A percentile compares a stretch with the other conserved stretches of the same genome.
Conservation (phyloP, 202 grass and related monocot species). For the Digitaria exilis region DNA sequence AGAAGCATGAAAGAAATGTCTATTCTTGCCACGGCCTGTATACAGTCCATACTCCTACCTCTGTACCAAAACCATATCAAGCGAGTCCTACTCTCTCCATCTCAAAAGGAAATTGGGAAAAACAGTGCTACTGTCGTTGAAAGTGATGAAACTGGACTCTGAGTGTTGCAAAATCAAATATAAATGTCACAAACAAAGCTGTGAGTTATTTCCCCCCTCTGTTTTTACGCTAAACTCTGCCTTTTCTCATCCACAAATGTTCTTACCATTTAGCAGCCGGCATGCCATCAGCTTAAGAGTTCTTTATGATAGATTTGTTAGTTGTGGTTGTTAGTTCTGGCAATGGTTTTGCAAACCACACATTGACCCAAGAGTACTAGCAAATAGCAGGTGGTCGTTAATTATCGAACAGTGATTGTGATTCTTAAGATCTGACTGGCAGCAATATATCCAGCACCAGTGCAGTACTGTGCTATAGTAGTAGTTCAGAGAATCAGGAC, state of each 20-base stretch:
- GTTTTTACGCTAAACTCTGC: not conserved
- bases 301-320: not conserved
- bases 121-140: not conserved
- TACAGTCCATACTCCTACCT: not conserved
- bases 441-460: not conserved
- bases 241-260: no score
- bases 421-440: not conserved
- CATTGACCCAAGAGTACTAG: not conserved
- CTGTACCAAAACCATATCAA: not conserved
- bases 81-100: not conserved
- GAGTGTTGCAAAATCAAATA: not conserved
- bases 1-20: not conserved
- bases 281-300: not conserved
- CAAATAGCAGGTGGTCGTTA: not conserved
- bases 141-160: not conserved
- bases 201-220: not conserved
- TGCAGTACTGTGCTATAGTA: not conserved
- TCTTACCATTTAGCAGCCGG: not conserved
- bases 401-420: not conserved
- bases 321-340: not conserved
- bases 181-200: not conserved
- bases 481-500: not conserved
- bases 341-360: not conserved
- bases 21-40: conserved; percentile 8
- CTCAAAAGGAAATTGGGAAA: not conserved